These are phyloP conservation scores for Colletotrichum noveboracense DNA, from an alignment of 2,329 filamentous ascomycete genomes.

Conservation along the genomic window DNA sequence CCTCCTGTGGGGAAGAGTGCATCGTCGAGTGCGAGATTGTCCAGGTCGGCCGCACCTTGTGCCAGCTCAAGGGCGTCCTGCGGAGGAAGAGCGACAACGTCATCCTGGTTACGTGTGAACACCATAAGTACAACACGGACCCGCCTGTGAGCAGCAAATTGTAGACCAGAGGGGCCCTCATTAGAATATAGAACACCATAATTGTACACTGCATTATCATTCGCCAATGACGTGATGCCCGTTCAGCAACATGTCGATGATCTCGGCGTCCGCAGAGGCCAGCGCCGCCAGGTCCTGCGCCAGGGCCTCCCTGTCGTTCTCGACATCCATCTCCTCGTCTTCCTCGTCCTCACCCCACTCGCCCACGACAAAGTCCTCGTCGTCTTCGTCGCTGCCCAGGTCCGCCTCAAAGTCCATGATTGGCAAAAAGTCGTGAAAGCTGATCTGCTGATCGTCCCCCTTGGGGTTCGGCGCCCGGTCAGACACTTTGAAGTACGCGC, in stretches of 20 bases:
- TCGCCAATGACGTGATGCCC: slow-evolving; percentile 2
- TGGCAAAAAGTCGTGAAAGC: slow-evolving; percentile 22
- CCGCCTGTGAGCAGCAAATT: slow-evolving; percentile 34
- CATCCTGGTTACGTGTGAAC: slow-evolving; percentile 64
- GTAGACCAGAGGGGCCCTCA: background rate
- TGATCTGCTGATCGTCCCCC: slow-evolving; percentile 20
- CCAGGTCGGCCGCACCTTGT: slow-evolving; percentile 60
- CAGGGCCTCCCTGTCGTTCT: slow-evolving; percentile 29
- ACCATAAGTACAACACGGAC: slow-evolving; percentile 69
- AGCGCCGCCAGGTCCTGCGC: slow-evolving; percentile 26
- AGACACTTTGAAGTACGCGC: slow-evolving; percentile 74
- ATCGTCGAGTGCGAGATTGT: slow-evolving; percentile 63
- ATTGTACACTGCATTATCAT: background rate
- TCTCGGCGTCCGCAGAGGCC: slow-evolving; percentile 10
- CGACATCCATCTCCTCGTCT: slow-evolving; percentile 29
- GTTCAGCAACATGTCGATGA: slow-evolving; percentile 11
- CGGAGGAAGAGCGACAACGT: slow-evolving; percentile 55
- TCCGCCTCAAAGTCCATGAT: slow-evolving; percentile 27
- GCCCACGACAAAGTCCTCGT: slow-evolving; percentile 25
- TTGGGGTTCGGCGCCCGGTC: slow-evolving; percentile 34
- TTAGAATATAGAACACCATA: background rate
- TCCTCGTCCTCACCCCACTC: slow-evolving; percentile 33
- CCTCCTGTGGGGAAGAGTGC: slow-evolving; percentile 54
- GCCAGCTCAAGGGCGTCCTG: slow-evolving; percentile 59
- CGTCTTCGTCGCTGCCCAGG: slow-evolving; percentile 25